phyloP scores from a whole-genome alignment of 2,329 filamentous ascomycete genomes.

The Alternaria longipes region DNA sequence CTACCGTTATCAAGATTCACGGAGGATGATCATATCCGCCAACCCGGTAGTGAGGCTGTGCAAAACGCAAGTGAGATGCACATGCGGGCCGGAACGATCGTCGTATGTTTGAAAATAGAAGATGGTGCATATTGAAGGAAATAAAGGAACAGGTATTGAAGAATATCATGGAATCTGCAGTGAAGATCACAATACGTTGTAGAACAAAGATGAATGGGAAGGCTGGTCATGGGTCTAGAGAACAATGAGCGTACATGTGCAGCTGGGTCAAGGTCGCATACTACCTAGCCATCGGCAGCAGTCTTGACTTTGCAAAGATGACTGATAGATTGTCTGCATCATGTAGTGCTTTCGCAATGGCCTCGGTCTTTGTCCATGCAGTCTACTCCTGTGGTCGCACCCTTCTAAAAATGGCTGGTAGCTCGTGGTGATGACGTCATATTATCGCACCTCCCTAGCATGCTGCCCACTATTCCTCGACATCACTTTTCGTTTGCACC shows the following conservation, averaged over 20 bases:
- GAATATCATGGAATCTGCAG: not conserved
- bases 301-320: not conserved
- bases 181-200: slow-evolving; percentile 1
- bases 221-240: slow-evolving; percentile 4
- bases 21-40: slow-evolving; percentile 1
- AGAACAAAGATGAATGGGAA: not conserved
- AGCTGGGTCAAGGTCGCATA: not conserved
- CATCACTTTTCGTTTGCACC: not conserved
- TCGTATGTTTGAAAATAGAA: slow-evolving; percentile 9
- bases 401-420: not conserved
- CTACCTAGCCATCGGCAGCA: not conserved
- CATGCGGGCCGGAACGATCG: slow-evolving; percentile 11
- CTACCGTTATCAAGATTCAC: not conserved
- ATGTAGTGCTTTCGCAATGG: not conserved
- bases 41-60: slow-evolving; percentile 13
- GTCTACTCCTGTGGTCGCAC: not conserved
- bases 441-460: not conserved
- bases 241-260: slow-evolving; percentile 3
- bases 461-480: not conserved
- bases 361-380: not conserved
- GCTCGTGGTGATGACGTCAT: not conserved
- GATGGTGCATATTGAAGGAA: slow-evolving; percentile 4
- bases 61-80: slow-evolving; percentile 13
- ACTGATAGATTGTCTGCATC: not conserved
- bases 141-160: not conserved